A percentile compares a stretch with the other conserved stretches of the same genome.
Evolutionary conservation across 345 rosid genomes (phyloP).

Genomic region (Hibiscus mutabilis): DNA sequence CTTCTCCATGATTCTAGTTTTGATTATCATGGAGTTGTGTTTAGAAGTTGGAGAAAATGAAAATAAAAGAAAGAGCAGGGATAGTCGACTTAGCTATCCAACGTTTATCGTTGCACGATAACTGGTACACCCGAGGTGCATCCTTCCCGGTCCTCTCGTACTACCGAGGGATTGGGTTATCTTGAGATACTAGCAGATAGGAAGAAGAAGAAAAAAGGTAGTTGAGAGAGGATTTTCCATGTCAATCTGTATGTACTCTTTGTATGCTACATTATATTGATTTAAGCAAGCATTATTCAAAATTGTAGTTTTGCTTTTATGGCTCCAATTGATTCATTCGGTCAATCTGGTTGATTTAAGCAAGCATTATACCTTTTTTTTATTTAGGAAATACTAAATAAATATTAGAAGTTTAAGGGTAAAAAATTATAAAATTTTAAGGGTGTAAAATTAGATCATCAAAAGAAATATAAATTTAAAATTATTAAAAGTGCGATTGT

Average conservation of each 20-base stretch:
- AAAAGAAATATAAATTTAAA: too few relatives aligned
- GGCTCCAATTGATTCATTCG: background rate
- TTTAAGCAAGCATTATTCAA: background rate
- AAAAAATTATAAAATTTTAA: too few relatives aligned
- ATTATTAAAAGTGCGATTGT: too few relatives aligned
- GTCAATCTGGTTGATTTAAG: too few relatives aligned
- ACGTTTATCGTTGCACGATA: background rate
- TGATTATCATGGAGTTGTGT: background rate
- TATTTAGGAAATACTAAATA: too few relatives aligned
- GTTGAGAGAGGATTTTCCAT: too few relatives aligned
- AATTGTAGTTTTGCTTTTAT: background rate
- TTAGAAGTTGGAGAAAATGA: background rate
- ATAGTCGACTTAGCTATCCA: background rate
- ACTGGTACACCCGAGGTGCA: background rate
- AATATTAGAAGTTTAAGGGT: too few relatives aligned
- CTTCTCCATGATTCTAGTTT: slow-evolving; percentile 12
- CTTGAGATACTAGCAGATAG: too few relatives aligned
- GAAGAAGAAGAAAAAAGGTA: too few relatives aligned
- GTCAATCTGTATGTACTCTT: background rate
- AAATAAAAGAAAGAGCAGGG: background rate
- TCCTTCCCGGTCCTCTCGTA: background rate
- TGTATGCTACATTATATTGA: background rate
- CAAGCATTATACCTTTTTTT: too few relatives aligned
- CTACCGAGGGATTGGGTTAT: too few relatives aligned
- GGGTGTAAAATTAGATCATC: too few relatives aligned